These are phyloP conservation scores for Saccharomycopsis fermentans DNA, from an alignment of 805 yeast genomes.

Conservation along the genomic window DNA sequence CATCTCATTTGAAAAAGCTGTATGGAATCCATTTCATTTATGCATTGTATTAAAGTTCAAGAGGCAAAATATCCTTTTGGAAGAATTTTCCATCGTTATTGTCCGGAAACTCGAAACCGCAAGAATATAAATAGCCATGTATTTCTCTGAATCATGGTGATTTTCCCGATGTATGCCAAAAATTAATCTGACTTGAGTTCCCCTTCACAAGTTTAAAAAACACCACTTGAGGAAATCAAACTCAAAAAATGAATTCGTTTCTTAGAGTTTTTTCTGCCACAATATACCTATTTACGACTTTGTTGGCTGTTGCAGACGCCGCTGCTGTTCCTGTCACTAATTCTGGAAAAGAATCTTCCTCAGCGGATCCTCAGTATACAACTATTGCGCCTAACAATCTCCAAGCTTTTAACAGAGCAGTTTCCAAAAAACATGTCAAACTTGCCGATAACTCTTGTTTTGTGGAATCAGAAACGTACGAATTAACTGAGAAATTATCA, in stretches of 20 bases:
- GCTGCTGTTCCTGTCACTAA: not conserved
- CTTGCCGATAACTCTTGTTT: not conserved
- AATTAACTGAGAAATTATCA: not conserved
- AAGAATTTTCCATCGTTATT: too few relatives aligned
- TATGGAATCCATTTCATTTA: too few relatives aligned
- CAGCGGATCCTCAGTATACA: not conserved
- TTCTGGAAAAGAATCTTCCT: not conserved
- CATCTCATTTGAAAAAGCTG: too few relatives aligned
- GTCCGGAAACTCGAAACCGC: too few relatives aligned
- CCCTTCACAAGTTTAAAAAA: too few relatives aligned
- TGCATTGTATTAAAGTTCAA: too few relatives aligned
- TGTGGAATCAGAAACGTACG: conserved; percentile 2
- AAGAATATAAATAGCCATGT: too few relatives aligned
- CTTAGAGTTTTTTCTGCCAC: not conserved
- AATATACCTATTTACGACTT: not conserved
- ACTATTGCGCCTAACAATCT: not conserved
- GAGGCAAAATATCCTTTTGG: too few relatives aligned
- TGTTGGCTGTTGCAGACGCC: not conserved
- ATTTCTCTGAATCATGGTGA: too few relatives aligned
- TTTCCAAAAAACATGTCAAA: not conserved
- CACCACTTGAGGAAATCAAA: not conserved
- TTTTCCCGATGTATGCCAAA: too few relatives aligned
- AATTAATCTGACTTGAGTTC: too few relatives aligned
- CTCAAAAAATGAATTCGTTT: not conserved
- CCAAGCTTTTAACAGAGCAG: not conserved